Base-by-base conservation (phyloP, 495 filamentous ascomycete genomes). In the Rhizodiscina lignyota region DNA sequence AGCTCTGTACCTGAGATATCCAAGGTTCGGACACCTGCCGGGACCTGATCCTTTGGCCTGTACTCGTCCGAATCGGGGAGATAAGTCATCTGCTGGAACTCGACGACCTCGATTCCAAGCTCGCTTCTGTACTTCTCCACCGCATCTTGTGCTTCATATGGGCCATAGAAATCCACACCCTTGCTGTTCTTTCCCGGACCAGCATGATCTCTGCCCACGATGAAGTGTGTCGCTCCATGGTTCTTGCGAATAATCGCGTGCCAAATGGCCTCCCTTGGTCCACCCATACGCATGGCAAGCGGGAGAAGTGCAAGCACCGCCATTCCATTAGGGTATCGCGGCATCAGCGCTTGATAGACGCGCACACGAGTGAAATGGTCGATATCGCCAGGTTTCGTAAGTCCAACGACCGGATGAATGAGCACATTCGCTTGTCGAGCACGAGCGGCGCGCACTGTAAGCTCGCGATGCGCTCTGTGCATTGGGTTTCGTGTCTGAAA, bases 221-320 rank as follows among this genome's bases (percentile, higher is more conserved):
- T 97, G 72, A 97, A 97, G 70, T 97, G 89, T 11, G 91, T 96
- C 24, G 87, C 84, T 44, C 89, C 89, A 63, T 94, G 84, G 62
- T 97, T 97, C 72, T 96, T 97, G 49, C 89, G 84, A 69, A 97
- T 97, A 51, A 97, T 96, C 44, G 89, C 89, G 67, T 97, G 89
- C 89, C 89, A 97, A 63, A 97, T 85, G 44, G 89, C 89, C 67
- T 97, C 89, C 45, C 89, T 81, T 34, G 89, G 89, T 47, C 89
- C 89, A 48, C 85, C 89, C 89, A 97, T 97, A 52, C 89, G 81
- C 89, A 97, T 97, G 42, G 89, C 89, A 34, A 97, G 67, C 30
- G 86, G 85, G 3, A 97, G 70, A 24, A 97, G 81, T 63, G 85
- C 89, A 43, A 97, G 79, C 28, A 92, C 85, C 39, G 89, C 89